Evolutionary conservation across 2,329 filamentous ascomycete species (phyloP), one percentile per base, ranked within the genome.

Genomic region (Beauveria brongniartii): DNA sequence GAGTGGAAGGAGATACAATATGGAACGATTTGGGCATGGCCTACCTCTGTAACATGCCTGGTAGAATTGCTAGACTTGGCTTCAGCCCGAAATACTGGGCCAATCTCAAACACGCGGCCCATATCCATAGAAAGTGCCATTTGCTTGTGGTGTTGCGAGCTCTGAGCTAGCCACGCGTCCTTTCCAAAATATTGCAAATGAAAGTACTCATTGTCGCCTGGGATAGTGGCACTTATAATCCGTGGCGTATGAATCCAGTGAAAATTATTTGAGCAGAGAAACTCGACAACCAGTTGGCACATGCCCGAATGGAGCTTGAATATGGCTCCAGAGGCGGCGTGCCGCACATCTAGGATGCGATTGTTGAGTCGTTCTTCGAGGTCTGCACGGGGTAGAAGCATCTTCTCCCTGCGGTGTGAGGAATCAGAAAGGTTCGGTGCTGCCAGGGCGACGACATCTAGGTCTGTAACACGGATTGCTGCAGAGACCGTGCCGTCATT

Each of bases 281-380:
- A 55, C 41, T 55, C 53, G 26, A 55, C 53, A 43, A 55, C 26
- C 24, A 55, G 53, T n/a, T 55, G 53, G 41, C 53, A 55, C 53
- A 55, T 55, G 53, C 53, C 53, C 10, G 53, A 55, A 55, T 55
- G 53, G 9, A 55, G 53, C 53, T 55, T 55, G 53, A 55, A 55
- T 16, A 55, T 46, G 26, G 53, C 53, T 1, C 53, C 53, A 2
- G 40, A 55, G 22, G 53, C 53, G 41, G 53, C 53, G 24, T 20
- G 1, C 4, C 53, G 22, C 24, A 55, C 41, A 46, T 55, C 53
- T 2, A 55, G 41, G 9, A 55, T 22, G 16, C 53, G 53, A 30
- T 55, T 46, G 8, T 44, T 20, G 18, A 55, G 53, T 20, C 53
- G 53, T 14, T 9, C 10, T n/a, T 46, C 24, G 41, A 55, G 41